Conservation (phyloP, 345 rosid genomes). For the Hirschfeldia incana region DNA sequence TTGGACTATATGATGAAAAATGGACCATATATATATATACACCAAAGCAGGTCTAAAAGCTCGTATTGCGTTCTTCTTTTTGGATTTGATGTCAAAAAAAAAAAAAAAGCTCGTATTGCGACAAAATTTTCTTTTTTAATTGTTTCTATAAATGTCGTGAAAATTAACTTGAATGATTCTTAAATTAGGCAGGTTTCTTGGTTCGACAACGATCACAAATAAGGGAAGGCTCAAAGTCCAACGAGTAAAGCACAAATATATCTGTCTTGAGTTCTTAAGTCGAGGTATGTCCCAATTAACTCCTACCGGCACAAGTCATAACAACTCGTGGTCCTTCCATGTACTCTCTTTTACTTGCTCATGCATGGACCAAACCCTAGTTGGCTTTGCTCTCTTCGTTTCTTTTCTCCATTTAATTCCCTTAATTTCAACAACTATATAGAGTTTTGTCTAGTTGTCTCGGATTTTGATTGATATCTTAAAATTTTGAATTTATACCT, state of each 20-base stretch:
- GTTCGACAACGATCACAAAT: constrained; percentile 21
- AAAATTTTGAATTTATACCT: neutral
- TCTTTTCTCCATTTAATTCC: constrained; percentile 24
- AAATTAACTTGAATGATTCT: neutral
- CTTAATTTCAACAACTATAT: constrained; percentile 22
- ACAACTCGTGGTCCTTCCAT: constrained; percentile 34
- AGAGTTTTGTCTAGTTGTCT: constrained; percentile 21
- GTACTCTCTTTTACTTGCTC: constrained; percentile 19
- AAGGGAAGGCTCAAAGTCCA: constrained; percentile 36
- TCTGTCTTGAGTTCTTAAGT: constrained; percentile 24
- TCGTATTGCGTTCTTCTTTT: too few species aligned
- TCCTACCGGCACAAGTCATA: constrained; percentile 18
- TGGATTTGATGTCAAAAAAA: too few species aligned
- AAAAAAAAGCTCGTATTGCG: too few species aligned
- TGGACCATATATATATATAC: neutral
- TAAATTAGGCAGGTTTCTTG: constrained; percentile 17
- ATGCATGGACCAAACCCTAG: constrained; percentile 36
- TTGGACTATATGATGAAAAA: neutral
- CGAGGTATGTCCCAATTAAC: constrained; percentile 26
- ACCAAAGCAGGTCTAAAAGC: neutral
- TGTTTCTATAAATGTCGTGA: neutral
- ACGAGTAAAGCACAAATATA: constrained; percentile 26
- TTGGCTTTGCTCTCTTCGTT: constrained; percentile 10
- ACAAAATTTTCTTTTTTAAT: neutral
- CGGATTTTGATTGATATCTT: constrained; percentile 24